Evolutionary conservation across 148 eudicot species (phyloP).

Genomic region (Mesembryanthemum crystallinum): DNA sequence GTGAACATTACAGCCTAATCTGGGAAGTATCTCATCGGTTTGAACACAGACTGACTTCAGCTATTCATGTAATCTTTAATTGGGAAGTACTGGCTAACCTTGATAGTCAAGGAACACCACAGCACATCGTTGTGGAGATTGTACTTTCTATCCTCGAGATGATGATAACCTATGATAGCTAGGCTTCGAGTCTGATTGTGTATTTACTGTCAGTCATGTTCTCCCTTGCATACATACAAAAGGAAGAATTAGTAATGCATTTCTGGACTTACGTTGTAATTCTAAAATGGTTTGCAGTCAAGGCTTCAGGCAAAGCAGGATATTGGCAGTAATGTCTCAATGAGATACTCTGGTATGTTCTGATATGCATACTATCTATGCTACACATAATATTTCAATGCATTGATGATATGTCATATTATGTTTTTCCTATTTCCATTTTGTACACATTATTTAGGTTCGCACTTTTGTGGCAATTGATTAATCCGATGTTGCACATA

Average conservation of each 20-base stretch:
- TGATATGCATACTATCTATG: not conserved
- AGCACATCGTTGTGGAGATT: not conserved
- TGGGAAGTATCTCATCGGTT: not conserved
- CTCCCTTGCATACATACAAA: not conserved
- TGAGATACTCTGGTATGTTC: slow-evolving; percentile 73
- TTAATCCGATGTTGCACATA: no score
- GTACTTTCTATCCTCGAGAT: not conserved
- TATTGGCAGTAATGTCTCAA: slow-evolving; percentile 54
- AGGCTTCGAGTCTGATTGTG: not conserved
- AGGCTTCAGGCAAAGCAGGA: slow-evolving; percentile 98
- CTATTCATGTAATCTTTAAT: no score
- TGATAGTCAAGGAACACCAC: not conserved
- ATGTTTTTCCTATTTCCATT: no score
- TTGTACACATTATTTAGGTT: no score
- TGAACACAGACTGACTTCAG: no score
- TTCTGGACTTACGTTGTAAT: not conserved
- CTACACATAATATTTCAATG: no score
- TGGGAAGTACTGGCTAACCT: no score
- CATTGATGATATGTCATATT: no score
- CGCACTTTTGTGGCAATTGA: not conserved
- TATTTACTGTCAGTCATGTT: not conserved
- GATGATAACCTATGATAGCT: not conserved
- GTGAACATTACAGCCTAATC: not conserved
- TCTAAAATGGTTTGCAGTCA: slow-evolving; percentile 49
- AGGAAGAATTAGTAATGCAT: not conserved